Evolutionary conservation across 441 rosid species (phyloP).

Genomic region (Eutrema salsugineum): DNA sequence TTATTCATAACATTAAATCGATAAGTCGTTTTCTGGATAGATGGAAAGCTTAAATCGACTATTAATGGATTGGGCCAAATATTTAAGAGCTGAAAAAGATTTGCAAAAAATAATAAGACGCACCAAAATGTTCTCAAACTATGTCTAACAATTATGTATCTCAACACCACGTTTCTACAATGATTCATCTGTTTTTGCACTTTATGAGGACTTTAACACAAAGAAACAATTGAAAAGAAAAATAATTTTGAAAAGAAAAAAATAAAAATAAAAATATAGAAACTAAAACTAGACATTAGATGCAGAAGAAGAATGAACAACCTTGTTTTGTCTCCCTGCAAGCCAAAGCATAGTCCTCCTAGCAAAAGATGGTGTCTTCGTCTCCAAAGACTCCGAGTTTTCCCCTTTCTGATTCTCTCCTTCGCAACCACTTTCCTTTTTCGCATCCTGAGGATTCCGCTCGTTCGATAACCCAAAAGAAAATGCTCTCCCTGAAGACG

Average conservation of each 20-base stretch:
- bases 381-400: slow-evolving; percentile 40
- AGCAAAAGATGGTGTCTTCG: slow-evolving; percentile 87
- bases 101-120: not conserved
- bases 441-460: slow-evolving; percentile 37
- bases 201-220: slow-evolving; percentile 30
- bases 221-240: slow-evolving; percentile 20
- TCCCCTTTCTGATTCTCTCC: slow-evolving; percentile 54
- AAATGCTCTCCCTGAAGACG: slow-evolving; percentile 61
- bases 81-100: slow-evolving; percentile 16
- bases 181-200: slow-evolving; percentile 36
- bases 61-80: slow-evolving; percentile 8
- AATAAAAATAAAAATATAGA: not conserved
- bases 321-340: slow-evolving; percentile 85
- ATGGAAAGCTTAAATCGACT: slow-evolving; percentile 2
- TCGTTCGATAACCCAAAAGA: slow-evolving; percentile 59
- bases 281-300: slow-evolving; percentile 60
- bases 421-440: slow-evolving; percentile 35
- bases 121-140: slow-evolving; percentile 14
- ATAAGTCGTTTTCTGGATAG: slow-evolving; percentile 22
- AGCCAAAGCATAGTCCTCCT: slow-evolving; percentile 93
- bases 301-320: slow-evolving; percentile 65
- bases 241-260: not conserved
- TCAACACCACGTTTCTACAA: slow-evolving; percentile 24
- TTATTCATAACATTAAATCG: not conserved
- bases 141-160: slow-evolving; percentile 10